Percentiles rank a stretch among this genome's conserved stretches.
phyloP scores from a whole-genome alignment of 352 stramenopile species.

The Blastocystis sp. region DNA sequence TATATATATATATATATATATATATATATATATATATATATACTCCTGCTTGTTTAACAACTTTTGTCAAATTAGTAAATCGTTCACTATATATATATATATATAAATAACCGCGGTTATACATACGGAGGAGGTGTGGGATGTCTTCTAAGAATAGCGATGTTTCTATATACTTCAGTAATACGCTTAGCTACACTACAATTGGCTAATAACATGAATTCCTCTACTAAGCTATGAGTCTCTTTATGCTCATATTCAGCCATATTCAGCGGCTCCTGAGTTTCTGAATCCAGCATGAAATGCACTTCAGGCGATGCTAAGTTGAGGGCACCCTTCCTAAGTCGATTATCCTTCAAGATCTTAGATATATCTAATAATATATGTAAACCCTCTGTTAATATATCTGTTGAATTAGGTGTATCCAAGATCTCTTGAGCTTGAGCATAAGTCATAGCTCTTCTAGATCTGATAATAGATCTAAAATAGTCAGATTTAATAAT shows the following conservation, averaged over 20 bases:
- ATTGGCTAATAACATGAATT: conserved; percentile 98
- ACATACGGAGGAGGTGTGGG: conserved; percentile 55
- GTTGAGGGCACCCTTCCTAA: conserved; percentile 80
- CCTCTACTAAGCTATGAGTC: conserved; percentile 82
- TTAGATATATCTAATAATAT: conserved; percentile 62
- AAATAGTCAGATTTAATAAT: conserved; percentile 82
- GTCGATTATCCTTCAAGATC: conserved; percentile 59
- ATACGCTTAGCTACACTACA: conserved; percentile 88
- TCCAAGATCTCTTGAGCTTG: conserved; percentile 85
- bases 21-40: conserved; percentile 39
- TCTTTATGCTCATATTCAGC: conserved; percentile 71
- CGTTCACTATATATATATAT: conserved; percentile 43
- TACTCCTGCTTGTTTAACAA: conserved; percentile 59
- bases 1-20: conserved; percentile 47
- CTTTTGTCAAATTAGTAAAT: conserved; percentile 60
- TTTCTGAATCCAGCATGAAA: conserved; percentile 93
- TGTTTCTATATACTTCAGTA: conserved; percentile 60
- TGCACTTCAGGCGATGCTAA: conserved; percentile 79
- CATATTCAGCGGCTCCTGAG: conserved; percentile 86
- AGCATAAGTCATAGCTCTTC: conserved; percentile 81
- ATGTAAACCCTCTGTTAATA: conserved; percentile 41
- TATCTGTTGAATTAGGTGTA: conserved; percentile 46
- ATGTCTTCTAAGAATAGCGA: conserved; percentile 63
- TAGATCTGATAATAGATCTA: conserved; percentile 87
- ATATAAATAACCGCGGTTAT: not conserved